Evolutionary conservation across 1,284 basidiomycete species (phyloP), one percentile per base, ranked within the genome.

Genomic region (Ceratobasidium sp.): DNA sequence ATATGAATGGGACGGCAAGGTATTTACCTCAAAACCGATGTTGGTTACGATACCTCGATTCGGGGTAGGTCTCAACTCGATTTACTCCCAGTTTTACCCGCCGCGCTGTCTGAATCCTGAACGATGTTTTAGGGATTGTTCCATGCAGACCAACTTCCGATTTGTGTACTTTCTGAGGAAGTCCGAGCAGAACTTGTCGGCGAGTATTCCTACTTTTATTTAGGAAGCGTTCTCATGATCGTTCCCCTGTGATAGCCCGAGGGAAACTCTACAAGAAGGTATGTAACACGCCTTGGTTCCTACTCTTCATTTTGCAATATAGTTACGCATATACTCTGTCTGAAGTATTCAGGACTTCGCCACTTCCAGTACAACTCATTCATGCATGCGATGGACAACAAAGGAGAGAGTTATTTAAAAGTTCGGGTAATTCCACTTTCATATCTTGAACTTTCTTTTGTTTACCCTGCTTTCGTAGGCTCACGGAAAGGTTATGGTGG

Each of bases 401-500:
- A 64, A n/a, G 27, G 48, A 22, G 31, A 64, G 31, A 47, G 27
- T n/a, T 48, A 47, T 45, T 64, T 48, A 9, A 64, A 64, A 31
- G n/a, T 64, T 44, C 62, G 48, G 44, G 62, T 64, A 31, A 19
- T 29, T 22, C 31, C 6, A 3, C 48, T 3, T 41, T 48, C 22
- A 41, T 4, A 14, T 45, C 31, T 22, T 22, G 36, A 11, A 9
- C 6, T 45, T n/a, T 22, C 33, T 6, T 27, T 8, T n/a, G 9
- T 22, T 63, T 11, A 63, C 22, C 6, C 48, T 50, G 7, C n/a
- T 41, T 24, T 19, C 2, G 11, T 36, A 66, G 64, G 64, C 64
- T 36, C 48, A 66, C 36, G 64, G 64, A 8, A 33, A 48, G 29
- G 64, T 66, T 8, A 66, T 66, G 64, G 24, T 66, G 17, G 64